Evolutionary conservation across 2,329 filamentous ascomycete species (phyloP).

Genomic region (Colletotrichum gloeosporioides): DNA sequence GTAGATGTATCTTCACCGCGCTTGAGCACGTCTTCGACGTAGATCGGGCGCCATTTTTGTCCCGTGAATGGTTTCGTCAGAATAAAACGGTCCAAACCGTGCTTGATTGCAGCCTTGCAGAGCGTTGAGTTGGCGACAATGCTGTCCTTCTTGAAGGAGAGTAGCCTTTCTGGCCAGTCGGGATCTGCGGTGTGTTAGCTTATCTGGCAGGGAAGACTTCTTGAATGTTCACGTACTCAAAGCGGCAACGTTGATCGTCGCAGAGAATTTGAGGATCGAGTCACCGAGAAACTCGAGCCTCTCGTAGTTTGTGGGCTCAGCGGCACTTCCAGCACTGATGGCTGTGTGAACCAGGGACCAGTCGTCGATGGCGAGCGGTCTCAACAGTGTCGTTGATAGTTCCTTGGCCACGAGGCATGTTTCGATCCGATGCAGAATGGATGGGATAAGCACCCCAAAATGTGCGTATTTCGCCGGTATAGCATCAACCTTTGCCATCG

Average conservation of each 20-base stretch:
- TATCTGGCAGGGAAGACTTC: not conserved
- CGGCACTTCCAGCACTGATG: conserved; percentile 69
- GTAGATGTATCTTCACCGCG: conserved; percentile 11
- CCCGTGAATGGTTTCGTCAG: conserved; percentile 71
- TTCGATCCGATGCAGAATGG: conserved; percentile 74
- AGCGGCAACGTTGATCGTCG: conserved; percentile 68
- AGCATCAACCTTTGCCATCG: conserved; percentile 54
- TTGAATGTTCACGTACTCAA: conserved; percentile 44
- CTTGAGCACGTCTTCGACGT: conserved; percentile 47
- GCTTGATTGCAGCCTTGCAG: conserved; percentile 64
- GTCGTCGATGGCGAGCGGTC: conserved; percentile 53
- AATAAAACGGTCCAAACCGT: conserved; percentile 76
- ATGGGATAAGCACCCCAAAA: conserved; percentile 71
- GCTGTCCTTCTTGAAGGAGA: conserved; percentile 71
- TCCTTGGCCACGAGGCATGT: conserved; percentile 65
- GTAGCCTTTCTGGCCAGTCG: conserved; percentile 76
- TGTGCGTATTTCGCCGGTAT: conserved; percentile 49
- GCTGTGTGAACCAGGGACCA: conserved; percentile 65
- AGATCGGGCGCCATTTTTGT: conserved; percentile 73
- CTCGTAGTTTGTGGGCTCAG: conserved; percentile 74
- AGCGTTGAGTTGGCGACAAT: conserved; percentile 81
- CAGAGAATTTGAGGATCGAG: conserved; percentile 77
- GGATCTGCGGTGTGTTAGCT: conserved; percentile 52
- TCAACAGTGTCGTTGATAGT: conserved; percentile 61
- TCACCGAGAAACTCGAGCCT: conserved; percentile 89